Evolutionary conservation across 352 stramenopile genomes (phyloP).

Genomic region (Discostella stelligera): DNA sequence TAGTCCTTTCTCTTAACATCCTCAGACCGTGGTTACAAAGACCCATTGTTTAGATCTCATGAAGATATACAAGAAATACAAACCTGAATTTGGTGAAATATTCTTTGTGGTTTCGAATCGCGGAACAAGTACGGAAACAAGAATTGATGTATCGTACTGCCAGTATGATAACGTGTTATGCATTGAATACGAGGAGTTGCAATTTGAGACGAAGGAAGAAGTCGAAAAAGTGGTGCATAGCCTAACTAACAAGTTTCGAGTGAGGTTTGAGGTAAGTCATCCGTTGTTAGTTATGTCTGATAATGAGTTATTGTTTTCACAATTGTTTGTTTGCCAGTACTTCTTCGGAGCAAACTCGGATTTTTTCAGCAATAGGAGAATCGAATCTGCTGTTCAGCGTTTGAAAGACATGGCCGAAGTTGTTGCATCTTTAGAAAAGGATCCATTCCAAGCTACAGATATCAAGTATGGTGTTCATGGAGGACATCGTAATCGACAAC

Average conservation of each 20-base stretch:
- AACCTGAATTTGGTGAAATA: conserved; percentile 41
- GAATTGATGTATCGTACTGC: conserved; percentile 33
- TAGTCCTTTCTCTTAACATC: background rate
- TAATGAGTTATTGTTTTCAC: background rate
- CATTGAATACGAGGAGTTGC: conserved; percentile 47
- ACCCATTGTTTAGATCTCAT: conserved; percentile 47
- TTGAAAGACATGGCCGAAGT: conserved; percentile 47
- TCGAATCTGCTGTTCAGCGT: conserved; percentile 24
- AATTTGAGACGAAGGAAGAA: conserved; percentile 21
- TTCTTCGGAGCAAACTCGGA: conserved; percentile 41
- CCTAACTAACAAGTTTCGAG: conserved; percentile 33
- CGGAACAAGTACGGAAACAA: conserved; percentile 31
- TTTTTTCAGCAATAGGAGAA: conserved; percentile 38
- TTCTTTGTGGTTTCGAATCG: conserved; percentile 46
- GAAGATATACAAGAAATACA: conserved; percentile 36
- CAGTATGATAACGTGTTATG: conserved; percentile 56
- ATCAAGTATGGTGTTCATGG: conserved; percentile 53
- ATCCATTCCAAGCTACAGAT: conserved; percentile 39
- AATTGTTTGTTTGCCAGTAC: conserved; percentile 7
- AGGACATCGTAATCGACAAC: conserved; percentile 19
- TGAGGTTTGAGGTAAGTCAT: conserved; percentile 25
- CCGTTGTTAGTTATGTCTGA: background rate
- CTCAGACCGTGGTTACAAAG: conserved; percentile 42
- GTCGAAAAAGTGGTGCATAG: conserved; percentile 20
- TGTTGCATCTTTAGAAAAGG: conserved; percentile 18